Base-by-base conservation (phyloP, 2,329 filamentous ascomycete genomes). In the Ambrosiella cleistominuta region DNA sequence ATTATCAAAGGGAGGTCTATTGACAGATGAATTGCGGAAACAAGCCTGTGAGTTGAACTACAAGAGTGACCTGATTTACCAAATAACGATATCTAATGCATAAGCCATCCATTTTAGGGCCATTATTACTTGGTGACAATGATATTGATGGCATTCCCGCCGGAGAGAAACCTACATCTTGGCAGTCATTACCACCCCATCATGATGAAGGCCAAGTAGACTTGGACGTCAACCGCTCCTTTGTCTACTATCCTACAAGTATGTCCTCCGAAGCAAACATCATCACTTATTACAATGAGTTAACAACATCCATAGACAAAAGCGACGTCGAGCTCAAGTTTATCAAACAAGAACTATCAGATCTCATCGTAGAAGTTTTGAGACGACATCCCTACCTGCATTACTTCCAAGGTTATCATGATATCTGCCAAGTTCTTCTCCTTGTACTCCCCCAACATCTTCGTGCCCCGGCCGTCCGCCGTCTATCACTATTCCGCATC, bases 341-440 rank as follows among this genome's bases (percentile, higher is more conserved):
- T 49, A 84, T 86, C 66, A 96, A 93, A 67, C 68, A 75, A 57
- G 82, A 93, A 66, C 78, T 98, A 1, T 91, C 83, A 7, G 73
- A 81, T 62, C 76, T 98, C 55, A 97, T 98, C 65, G 80, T 80
- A 56, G 78, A 85, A 63, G 81, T 94, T 12, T 78, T 98, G 51
- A 84, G 94, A 57, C 79, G 79, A 39, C 78, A 94, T 65, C 88
- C 90, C 13, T 83, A 84, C 68, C 80, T 98, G 40, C 88, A 83
- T 73, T 98, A 98, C 72, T 98, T 98, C 70, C 93, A 98, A 72
- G 93, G 93, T 68, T 98, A 94, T 69, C 93, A 98, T 70, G 93
- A 98, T 72, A 97, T 98, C 66, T 93, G 88, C 64, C 94, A 98
- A 71, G 93, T 98, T 27, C 78, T 98, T 61, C 79, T 97, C 45